Base-by-base conservation (phyloP, 2,329 filamentous ascomycete genomes). In the Aschersonia sp. region DNA sequence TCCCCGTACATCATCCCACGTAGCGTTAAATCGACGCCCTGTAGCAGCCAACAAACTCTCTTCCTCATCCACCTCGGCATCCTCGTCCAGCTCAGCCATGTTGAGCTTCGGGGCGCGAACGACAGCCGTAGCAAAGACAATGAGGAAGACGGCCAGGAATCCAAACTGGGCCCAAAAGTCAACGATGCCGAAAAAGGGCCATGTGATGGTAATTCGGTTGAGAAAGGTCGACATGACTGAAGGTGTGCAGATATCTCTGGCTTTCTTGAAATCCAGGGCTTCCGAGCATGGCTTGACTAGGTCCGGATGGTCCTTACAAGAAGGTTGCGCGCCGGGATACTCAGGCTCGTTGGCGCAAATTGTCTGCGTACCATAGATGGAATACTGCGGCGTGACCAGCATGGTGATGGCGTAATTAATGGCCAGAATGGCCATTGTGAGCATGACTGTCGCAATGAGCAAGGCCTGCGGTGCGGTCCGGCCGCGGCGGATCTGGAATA, bases 111-210 rank as follows among this genome's bases (percentile, higher is more conserved):
- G 89, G 1, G 88, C 81, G 42, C 84, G 80, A 73, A 97, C 83
- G 0, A 96, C 67, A 3, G 85, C 80, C 1, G 85, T 84, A 29
- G 88, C 50, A 56, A 95, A 85, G 9, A 94, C 82, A 48, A 95
- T 67, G 7, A 95, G 64, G 64, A 94, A 96, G 28, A 96, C 73
- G 35, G 66, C 84, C 43, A 98, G 67, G 68, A 98, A 97, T 9
- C 77, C 85, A 60, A 96, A 97, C 59, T 98, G 92, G 0, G 89
- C 86, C 89, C 89, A 98, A 65, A 97, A 98, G 55, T 87, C 78
- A n/a, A 97, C 70, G 9, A 84, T 80, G 9, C 92, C 92, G 59
- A 98, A 94, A 61, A 96, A 88, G 5, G 92, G 89, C 75, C 92
- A 98, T 61, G 94, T 95, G 59, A 95, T 77, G 29, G 86, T 89